A percentile compares a stretch with the other conserved stretches of the same genome.
Conservation (phyloP, 2,329 filamentous ascomycete species). For the Mycogone perniciosa region DNA sequence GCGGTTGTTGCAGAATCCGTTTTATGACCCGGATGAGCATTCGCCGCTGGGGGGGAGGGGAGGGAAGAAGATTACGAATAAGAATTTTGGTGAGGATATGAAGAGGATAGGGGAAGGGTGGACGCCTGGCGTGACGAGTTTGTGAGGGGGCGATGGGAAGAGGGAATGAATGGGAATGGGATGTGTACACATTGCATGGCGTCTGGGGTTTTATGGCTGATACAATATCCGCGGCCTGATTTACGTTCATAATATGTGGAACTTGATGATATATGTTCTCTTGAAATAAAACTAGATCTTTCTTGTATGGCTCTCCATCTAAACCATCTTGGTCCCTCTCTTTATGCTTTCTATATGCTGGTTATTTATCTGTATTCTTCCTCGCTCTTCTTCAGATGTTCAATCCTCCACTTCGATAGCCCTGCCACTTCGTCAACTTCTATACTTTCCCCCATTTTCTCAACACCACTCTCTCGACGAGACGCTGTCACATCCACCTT, state of each 20-base stretch:
- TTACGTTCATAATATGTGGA: slow-evolving; percentile 3
- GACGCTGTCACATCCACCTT: slow-evolving; percentile 5
- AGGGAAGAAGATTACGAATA: slow-evolving; percentile 71
- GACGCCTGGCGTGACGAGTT: slow-evolving; percentile 62
- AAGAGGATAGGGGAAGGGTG: slow-evolving; percentile 79
- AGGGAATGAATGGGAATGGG: neutral
- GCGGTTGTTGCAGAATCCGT: slow-evolving; percentile 82
- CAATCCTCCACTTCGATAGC: slow-evolving; percentile 32
- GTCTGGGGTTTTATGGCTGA: neutral
- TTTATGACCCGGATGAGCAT: slow-evolving; percentile 85
- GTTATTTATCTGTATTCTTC: neutral
- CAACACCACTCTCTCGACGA: slow-evolving; percentile 17
- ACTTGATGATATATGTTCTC: slow-evolving; percentile 1
- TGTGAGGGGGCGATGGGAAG: slow-evolving; percentile 37
- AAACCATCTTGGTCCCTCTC: slow-evolving; percentile 3
- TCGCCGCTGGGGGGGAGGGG: slow-evolving; percentile 49
- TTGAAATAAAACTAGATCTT: neutral
- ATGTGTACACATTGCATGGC: slow-evolving; percentile 10
- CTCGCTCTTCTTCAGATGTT: slow-evolving; percentile 25
- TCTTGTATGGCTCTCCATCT: slow-evolving; percentile 1
- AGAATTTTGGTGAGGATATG: slow-evolving; percentile 74
- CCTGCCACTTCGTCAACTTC: slow-evolving; percentile 34
- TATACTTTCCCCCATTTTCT: slow-evolving; percentile 29
- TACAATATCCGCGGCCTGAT: slow-evolving; percentile 6
- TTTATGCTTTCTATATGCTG: neutral